Conservation (phyloP, 495 filamentous ascomycete species). For the Neurospora africana region DNA sequence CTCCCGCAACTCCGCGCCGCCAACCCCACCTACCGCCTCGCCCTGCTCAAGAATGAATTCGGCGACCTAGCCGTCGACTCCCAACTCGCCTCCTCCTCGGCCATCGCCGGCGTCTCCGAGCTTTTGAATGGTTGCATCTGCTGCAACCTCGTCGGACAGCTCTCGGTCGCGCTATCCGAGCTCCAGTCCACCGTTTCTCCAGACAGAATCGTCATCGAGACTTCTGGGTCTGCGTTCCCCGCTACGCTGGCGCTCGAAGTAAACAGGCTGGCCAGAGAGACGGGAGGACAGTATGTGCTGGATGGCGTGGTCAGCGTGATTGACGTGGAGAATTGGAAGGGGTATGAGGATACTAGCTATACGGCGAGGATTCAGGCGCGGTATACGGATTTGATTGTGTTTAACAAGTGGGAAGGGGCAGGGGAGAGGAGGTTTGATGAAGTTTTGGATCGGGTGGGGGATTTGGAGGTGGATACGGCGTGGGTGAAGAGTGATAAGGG, state of each 20-base stretch:
- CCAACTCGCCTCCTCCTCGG: conserved; percentile 66
- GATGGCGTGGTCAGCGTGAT: conserved; percentile 90
- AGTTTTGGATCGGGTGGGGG: conserved; percentile 71
- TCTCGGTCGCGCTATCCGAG: conserved; percentile 66
- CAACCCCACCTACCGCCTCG: conserved; percentile 63
- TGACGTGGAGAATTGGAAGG: conserved; percentile 94
- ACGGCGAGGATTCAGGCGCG: conserved; percentile 76
- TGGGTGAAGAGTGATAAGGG: conserved; percentile 74
- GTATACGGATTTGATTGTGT: conserved; percentile 88
- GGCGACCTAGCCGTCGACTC: conserved; percentile 90
- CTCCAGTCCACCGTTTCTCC: conserved; percentile 50
- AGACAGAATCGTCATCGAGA: conserved; percentile 90
- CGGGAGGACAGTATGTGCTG: conserved; percentile 54
- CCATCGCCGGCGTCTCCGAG: conserved; percentile 84
- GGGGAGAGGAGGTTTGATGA: conserved; percentile 67
- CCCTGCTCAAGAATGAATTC: conserved; percentile 97
- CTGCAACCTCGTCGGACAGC: conserved; percentile 91
- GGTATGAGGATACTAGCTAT: conserved; percentile 84
- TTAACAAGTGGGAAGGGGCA: conserved; percentile 88
- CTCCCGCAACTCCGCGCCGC: conserved; percentile 67
- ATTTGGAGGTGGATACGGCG: conserved; percentile 70
- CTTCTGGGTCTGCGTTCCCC: conserved; percentile 76
- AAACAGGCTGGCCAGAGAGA: conserved; percentile 61
- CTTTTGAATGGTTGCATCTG: conserved; percentile 95
- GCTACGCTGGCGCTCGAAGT: conserved; percentile 89